These are phyloP conservation scores for Starmerella roubikii DNA, from an alignment of 805 yeast species.

Conservation along the genomic window DNA sequence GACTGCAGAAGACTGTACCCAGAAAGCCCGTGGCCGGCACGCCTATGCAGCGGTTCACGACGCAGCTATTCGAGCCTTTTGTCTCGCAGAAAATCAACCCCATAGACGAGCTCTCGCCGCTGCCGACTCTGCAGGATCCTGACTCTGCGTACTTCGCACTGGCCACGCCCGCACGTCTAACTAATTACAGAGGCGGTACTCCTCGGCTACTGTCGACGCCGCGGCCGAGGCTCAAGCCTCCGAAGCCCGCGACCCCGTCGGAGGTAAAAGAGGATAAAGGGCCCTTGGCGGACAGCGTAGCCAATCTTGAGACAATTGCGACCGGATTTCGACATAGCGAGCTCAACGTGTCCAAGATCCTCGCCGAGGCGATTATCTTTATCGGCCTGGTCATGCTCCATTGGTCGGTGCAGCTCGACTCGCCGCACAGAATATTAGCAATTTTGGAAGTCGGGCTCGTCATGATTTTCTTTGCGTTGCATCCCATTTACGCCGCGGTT, in stretches of 20 bases:
- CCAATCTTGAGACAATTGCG: slow-evolving; percentile 6
- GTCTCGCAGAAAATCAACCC: background rate
- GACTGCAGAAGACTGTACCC: background rate
- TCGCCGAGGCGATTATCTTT: slow-evolving; percentile 16
- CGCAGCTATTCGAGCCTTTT: background rate
- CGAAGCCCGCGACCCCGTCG: too few relatives aligned
- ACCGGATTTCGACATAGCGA: slow-evolving; percentile 3
- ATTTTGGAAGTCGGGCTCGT: slow-evolving; percentile 9
- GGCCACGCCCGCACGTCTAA: too few relatives aligned
- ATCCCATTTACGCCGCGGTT: slow-evolving; percentile 11
- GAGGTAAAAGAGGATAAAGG: background rate
- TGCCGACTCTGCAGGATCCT: background rate
- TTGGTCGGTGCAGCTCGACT: slow-evolving; percentile 9
- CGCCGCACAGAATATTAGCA: slow-evolving; percentile 3
- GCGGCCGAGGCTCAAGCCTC: background rate
- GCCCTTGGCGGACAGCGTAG: background rate
- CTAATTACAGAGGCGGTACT: too few relatives aligned
- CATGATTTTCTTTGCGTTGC: slow-evolving; percentile 7
- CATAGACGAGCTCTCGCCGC: background rate
- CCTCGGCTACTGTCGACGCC: background rate
- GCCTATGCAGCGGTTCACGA: background rate
- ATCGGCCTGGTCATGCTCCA: slow-evolving; percentile 10
- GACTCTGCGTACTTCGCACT: too few relatives aligned
- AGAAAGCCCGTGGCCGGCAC: background rate
- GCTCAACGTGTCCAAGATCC: slow-evolving; percentile 5